Conservation (phyloP, 768 basidiomycete genomes). For the Mycena kentingensis region DNA sequence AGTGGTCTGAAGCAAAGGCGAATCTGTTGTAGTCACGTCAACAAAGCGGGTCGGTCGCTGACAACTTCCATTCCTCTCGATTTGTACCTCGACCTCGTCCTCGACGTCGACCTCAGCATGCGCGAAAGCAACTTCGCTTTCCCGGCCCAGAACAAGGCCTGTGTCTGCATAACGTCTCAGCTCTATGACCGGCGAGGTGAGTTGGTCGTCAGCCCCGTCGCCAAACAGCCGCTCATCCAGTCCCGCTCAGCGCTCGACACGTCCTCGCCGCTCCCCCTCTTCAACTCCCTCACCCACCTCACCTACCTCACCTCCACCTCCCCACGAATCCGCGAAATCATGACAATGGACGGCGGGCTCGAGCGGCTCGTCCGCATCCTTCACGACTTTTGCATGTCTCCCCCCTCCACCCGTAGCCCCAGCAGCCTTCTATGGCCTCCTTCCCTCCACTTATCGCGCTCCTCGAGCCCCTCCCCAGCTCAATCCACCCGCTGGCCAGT, state of each 20-base stretch:
- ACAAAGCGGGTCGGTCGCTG: no score
- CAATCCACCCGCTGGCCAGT: constrained; percentile 56
- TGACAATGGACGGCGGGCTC: constrained; percentile 96
- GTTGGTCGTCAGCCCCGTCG: constrained; percentile 32
- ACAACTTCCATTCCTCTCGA: not conserved
- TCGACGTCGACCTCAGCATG: constrained; percentile 54
- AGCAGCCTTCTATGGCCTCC: constrained; percentile 73
- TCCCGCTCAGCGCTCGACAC: constrained; percentile 49
- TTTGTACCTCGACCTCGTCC: not conserved
- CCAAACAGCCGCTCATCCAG: not conserved
- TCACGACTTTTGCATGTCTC: constrained; percentile 82
- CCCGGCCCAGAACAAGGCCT: constrained; percentile 92
- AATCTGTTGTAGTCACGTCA: no score
- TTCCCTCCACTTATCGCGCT: constrained; percentile 60
- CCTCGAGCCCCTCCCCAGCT: constrained; percentile 60
- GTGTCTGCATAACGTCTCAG: constrained; percentile 91
- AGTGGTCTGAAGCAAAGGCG: no score
- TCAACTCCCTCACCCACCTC: constrained; percentile 95
- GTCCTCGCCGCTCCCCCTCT: constrained; percentile 62
- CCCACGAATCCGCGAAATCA: constrained; percentile 95
- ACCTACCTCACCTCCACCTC: constrained; percentile 97
- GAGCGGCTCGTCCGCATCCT: constrained; percentile 93
- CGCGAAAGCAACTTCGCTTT: constrained; percentile 95
- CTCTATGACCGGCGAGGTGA: constrained; percentile 92
- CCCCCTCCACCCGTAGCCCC: constrained; percentile 82